Evolutionary conservation across 2,329 filamentous ascomycete genomes (phyloP), one percentile per base, ranked within the genome.

Genomic region (Hypomyces perniciosus): DNA sequence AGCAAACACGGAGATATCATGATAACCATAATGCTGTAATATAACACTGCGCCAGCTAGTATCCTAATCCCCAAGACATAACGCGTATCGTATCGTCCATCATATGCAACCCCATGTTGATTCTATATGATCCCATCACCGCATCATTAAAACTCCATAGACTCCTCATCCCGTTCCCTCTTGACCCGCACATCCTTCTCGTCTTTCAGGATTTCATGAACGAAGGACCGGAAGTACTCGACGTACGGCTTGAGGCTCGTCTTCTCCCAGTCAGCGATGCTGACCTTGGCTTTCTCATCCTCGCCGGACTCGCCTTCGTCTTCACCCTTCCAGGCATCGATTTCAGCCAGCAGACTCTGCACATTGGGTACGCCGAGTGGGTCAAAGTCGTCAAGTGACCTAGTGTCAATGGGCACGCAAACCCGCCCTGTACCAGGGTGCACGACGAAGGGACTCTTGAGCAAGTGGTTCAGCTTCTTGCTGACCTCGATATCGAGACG

Each of bases 401-500:
- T 72, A 1, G 83, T 80, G 65, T 97, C 88, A 61, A 99, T 97
- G 2, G 93, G 93, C 46, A 99, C 93, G 72, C 93, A 99, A 6
- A 99, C 89, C 49, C 92, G 76, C 1, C 93, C 92, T 0, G 93
- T 99, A 13, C 90, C 90, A 0, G 93, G 93, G 66, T 99, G 93
- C 35, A 99, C 85, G 54, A 96, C 92, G 64, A 99, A 99, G 1
- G 93, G 93, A 55, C 86, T 91, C 68, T 99, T 99, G 60, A 99
- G 84, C 78, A 99, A 82, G 78, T 99, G 93, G 73, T 96, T 97
- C 51, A 95, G 82, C 67, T 96, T 96, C 76, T 97, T 97, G 65
- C 88, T 93, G 65, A 99, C 93, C 69, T 96, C 90, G 55, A 93
- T 91, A 75, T 99, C 93, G 49, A 99, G 86, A 37, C 93, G 86